Base-by-base conservation (phyloP, 2,329 filamentous ascomycete genomes). In the Talaromyces verruculosus region DNA sequence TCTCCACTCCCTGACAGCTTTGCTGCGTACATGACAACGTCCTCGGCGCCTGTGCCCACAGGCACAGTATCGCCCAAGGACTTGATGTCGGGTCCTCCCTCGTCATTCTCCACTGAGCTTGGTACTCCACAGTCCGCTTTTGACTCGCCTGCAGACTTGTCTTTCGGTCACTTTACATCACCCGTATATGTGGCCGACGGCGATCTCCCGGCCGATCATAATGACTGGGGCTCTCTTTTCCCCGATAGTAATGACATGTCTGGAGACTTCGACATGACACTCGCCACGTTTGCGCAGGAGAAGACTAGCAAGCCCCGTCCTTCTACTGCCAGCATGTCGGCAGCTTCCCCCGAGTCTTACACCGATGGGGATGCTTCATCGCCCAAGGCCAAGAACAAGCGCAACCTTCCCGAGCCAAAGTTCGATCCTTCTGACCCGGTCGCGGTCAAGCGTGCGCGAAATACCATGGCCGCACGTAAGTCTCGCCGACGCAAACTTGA, bases 381-480 rank as follows among this genome's bases (percentile, higher is more conserved):
- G 6, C 61, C 39, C 5, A 63, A 55, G 51, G 37, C 62, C 7
- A 58, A 37, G 30, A 58, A 57, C n/a, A 64, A 57, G 62, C 49
- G 49, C 28, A 45, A 45, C 22, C 62, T 57, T n/a, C 39, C 49
- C 15, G 37, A 45, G 10, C 62, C 41, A 8, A 58, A 45, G 28
- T 47, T n/a, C n/a, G 62, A 57, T 64, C 62, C 53, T 25, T 2
- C 37, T 33, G 53, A 64, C 37, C 62, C 62, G 2, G 62, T 58
- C 22, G 92, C 92, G 22, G 87, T 93, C 84, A 97, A 97, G 88
- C 91, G 94, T 77, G 93, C 93, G 61, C 90, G 93, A 71, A 98
- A 97, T 78, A 96, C 93, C 8, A 86, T 96, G 77, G 94, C 94
- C 19, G 94, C 94, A 72, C 92, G 94, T 71, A 97, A 97, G 82